Base-by-base conservation (phyloP, 257 asterid species). In the Fraxinus quadrangulata region DNA sequence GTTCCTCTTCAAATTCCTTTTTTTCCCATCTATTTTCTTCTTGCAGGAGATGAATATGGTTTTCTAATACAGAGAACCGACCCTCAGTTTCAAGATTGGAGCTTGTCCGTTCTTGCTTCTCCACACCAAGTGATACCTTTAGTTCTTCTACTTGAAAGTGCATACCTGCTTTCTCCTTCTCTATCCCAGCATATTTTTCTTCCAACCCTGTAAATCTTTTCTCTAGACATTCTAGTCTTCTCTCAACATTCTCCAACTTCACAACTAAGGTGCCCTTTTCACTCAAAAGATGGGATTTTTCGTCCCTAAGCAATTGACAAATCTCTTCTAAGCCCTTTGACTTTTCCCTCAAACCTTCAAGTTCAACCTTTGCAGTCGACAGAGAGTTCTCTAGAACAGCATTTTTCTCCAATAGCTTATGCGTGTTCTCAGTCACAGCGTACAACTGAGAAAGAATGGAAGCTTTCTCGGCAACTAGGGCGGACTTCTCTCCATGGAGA, bases 271-370 rank as follows among this genome's bases (percentile, higher is more conserved):
- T 65, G 23, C 85, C 89, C 80, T 94, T 89, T 85, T 96, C 98
- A 28, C 82, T 82, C 70, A 86, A 78, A 82, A 96, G 90, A 85
- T 82, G 75, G 31, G 89, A 88, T 75, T 88, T 88, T 85, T 92
- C 97, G 37, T 86, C 87, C 89, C 87, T 92, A 24, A 96, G 96
- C 84, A 96, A 74, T 73, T 79, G 88, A 30, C 99, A 90, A 63
- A 96, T 89, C 74, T 86, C 96, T 83, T 88, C 94, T 45, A 96
- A 82, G 66, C 96, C 97, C 85, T 88, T 92, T 10, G 99, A 93
- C 77, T 90, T 93, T 84, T 93, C 97, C 84, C 94, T 90, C 91
- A 96, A 79, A 71, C 96, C 97, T 86, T 92, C 94, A 23, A 96
- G 95, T 81, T 96, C 99, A 45, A 88, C 78, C 81, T 89, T 90